phyloP scores from a whole-genome alignment of 208 protist species.

The Novymonas esmeraldas region DNA sequence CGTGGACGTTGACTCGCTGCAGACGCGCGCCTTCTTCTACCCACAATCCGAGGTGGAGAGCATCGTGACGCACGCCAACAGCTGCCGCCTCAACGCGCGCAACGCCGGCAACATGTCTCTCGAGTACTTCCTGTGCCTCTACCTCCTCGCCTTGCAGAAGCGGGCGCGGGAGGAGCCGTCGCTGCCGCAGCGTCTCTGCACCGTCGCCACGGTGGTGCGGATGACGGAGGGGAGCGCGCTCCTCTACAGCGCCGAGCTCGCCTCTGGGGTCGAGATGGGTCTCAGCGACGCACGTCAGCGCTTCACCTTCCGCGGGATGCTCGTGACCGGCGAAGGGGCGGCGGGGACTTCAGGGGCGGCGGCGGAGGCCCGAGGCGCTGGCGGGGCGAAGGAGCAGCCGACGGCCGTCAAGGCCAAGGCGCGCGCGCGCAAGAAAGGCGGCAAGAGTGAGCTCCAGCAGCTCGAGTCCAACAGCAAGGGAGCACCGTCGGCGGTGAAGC shows the following conservation, averaged over 20 bases:
- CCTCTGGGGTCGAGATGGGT: slow-evolving; percentile 50
- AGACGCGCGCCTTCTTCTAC: slow-evolving; percentile 45
- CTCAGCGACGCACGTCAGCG: slow-evolving; percentile 51
- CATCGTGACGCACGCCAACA: slow-evolving; percentile 62
- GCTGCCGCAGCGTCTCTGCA: slow-evolving; percentile 24
- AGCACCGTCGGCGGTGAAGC: too few relatives aligned
- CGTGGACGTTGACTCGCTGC: slow-evolving; percentile 48
- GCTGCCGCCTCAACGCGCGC: slow-evolving; percentile 57
- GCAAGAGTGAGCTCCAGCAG: slow-evolving; percentile 27
- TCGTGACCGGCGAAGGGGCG: neutral
- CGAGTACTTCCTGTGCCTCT: slow-evolving; percentile 74
- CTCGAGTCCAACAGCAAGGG: neutral
- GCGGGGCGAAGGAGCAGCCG: neutral
- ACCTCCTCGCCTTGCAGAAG: slow-evolving; percentile 64
- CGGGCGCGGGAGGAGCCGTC: slow-evolving; percentile 22
- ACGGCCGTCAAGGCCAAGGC: slow-evolving; percentile 31
- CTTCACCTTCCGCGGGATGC: slow-evolving; percentile 29
- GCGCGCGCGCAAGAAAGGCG: slow-evolving; percentile 30
- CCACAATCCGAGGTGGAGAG: slow-evolving; percentile 50
- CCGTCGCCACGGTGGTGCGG: slow-evolving; percentile 28
- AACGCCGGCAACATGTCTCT: slow-evolving; percentile 58
- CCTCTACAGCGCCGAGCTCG: slow-evolving; percentile 57
- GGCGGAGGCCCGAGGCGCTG: neutral
- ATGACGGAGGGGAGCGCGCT: slow-evolving; percentile 25
- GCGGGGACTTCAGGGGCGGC: neutral